Base-by-base conservation (phyloP, 768 basidiomycete genomes). In the Podaxis pistillaris region DNA sequence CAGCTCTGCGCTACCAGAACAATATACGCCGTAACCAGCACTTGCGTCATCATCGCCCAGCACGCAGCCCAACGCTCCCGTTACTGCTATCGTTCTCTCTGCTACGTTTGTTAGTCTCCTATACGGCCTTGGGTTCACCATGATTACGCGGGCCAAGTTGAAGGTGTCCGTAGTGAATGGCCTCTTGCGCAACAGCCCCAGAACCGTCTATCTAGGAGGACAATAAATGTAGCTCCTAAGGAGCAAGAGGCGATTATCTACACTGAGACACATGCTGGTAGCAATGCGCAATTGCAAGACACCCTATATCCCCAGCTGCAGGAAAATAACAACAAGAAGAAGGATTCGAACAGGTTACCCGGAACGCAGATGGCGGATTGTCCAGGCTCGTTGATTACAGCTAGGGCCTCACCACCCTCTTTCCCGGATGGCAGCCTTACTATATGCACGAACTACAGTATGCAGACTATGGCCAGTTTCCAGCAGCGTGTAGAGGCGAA, bases 401-500 rank as follows among this genome's bases (percentile, higher is more conserved):
- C 46, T n/a, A 17, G 49, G 65, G 65, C 54, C 26, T 44, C 50
- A n/a, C 63, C 52, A 24, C 44, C 62, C 0, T 8, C 56, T 13
- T 17, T 5, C 41, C 26, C 46, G 1, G 30, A 22, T 28, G 55
- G 49, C 0, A 56, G 53, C n/a, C 30, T 24, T 17, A 19, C 54
- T 13, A 15, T 62, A 30, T 24, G n/a, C 9, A 46, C 36, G 6
- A 46, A 28, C 24, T 22, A 15, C 11, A 24, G 44, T 36, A 8
- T 33, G 8, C 46, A 46, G 9, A 37, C 36, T 46, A 38, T 56
- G 54, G 30, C 30, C 33, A 50, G 60, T 47, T 72, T 71, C 56
- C 68, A 68, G 51, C 57, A 65, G 28, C 69, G 66, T 8, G 66
- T 73, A 13, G 67, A 67, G 19, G 61, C 62, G 13, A 73, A 75